These are phyloP conservation scores for Phytophthora syringae DNA, from an alignment of 352 stramenopile species.

Conservation along the genomic window DNA sequence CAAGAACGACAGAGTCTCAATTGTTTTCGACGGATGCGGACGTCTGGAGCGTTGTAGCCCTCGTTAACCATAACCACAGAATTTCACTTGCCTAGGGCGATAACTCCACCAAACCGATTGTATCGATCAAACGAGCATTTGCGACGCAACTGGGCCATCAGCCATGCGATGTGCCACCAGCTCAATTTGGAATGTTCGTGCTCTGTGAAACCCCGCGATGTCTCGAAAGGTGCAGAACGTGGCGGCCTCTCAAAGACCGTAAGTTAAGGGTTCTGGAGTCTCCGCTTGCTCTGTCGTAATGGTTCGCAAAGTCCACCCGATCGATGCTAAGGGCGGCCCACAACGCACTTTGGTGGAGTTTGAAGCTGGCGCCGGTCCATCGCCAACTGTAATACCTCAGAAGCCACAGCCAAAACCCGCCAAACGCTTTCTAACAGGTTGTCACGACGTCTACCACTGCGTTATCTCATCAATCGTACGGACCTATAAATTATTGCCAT, in stretches of 20 bases:
- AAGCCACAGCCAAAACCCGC: neutral
- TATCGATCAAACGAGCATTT: no score
- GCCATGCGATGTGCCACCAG: no score
- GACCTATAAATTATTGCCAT: slow-evolving; percentile 17
- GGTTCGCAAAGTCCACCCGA: neutral
- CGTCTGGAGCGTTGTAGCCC: no score
- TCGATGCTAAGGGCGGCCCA: neutral
- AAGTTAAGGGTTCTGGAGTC: neutral
- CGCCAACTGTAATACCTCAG: neutral
- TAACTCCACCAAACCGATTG: no score
- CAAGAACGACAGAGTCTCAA: no score
- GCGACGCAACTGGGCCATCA: no score
- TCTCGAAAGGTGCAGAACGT: no score
- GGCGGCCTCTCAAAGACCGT: no score
- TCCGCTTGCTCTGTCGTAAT: neutral
- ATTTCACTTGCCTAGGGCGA: neutral
- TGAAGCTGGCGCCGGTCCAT: neutral
- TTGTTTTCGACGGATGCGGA: no score
- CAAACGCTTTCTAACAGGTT: neutral
- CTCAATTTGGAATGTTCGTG: neutral
- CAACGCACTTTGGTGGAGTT: neutral
- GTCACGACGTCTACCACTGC: neutral
- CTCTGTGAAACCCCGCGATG: neutral
- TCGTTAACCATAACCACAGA: neutral
- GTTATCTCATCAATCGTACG: neutral